Base-by-base conservation (phyloP, 176 grass and related monocot genomes). In the Oropetium thomaeum region DNA sequence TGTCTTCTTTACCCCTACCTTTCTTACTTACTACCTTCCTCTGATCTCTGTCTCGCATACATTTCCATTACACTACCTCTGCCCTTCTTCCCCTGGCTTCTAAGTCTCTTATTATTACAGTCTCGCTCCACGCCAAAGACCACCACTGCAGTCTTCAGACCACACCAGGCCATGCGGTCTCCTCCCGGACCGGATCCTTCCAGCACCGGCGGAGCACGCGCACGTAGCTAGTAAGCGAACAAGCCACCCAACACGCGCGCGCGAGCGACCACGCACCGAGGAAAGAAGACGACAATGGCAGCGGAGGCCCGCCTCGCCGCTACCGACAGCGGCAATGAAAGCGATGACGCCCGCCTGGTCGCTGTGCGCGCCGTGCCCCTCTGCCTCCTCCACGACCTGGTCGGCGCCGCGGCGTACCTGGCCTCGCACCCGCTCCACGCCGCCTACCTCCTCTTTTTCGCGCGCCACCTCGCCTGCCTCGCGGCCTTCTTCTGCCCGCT, bases 391-490 rank as follows among this genome's bases (percentile, higher is more conserved):
- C 61, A 92, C 44, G 91, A 98, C 68, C 62, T 89, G 41, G 19
- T 88, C 42, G 80, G 79, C 37, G 75, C 79, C 8, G 86, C 62
- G 54, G 51, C 30, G 68, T 92, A 95, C 87, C 75, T 95, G 10
- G 81, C 76, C 31, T 82, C 89, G 8, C 87, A 95, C 69, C 89
- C 91, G 43, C 64, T 99, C 49, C 87, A 92, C 64, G 87, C 86
- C 27, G 85, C 89, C 40, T 99, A 99, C 78, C 38, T 85, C 27
- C 59, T 95, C 48, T 82, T 99, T 89, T 92, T 90, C 82, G 85
- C 80, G 22, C 89, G 89, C 62, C 71, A 84, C 69, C 62, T 99
- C 19, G 29, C 80, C 69, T 27, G 73, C 8, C 44, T 95, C 14
- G 69, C 85, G 14, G 62, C 65, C 14, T 99, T 95, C 75, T 86